phyloP scores from a whole-genome alignment of 257 asterid genomes.

The Solanum raphanifolium region DNA sequence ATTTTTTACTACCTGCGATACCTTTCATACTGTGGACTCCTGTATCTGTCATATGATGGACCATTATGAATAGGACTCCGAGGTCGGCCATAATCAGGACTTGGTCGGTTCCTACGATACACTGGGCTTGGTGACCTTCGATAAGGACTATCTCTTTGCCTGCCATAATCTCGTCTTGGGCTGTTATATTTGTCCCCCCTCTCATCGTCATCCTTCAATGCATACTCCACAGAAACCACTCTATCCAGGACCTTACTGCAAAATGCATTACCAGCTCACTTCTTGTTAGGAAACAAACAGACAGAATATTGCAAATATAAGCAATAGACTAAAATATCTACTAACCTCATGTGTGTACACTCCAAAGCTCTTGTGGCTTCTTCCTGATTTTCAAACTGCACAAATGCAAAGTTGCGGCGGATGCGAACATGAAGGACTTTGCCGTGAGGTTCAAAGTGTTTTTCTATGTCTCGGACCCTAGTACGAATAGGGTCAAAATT shows the following conservation, averaged over 20 bases:
- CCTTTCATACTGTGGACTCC: slow-evolving; percentile 64
- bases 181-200: slow-evolving; percentile 45
- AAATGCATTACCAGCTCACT: neutral
- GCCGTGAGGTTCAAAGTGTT: slow-evolving; percentile 85
- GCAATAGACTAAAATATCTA: neutral
- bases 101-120: slow-evolving; percentile 47
- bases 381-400: slow-evolving; percentile 84
- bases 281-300: neutral
- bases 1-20: slow-evolving; percentile 33
- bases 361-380: slow-evolving; percentile 89
- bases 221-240: slow-evolving; percentile 90
- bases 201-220: slow-evolving; percentile 83
- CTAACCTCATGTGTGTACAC: slow-evolving; percentile 85
- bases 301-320: neutral
- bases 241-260: slow-evolving; percentile 80
- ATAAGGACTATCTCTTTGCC: slow-evolving; percentile 47
- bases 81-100: slow-evolving; percentile 60
- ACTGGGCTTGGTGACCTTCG: slow-evolving; percentile 67
- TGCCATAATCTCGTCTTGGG: slow-evolving; percentile 52
- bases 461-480: slow-evolving; percentile 56
- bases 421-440: slow-evolving; percentile 74
- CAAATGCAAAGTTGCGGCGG: slow-evolving; percentile 86
- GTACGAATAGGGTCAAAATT: slow-evolving; percentile 83
- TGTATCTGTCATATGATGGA: slow-evolving; percentile 35
- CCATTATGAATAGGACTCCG: slow-evolving; percentile 22